These are phyloP conservation scores for Cubamyces sp. DNA, from an alignment of 768 basidiomycete species.

Conservation along the genomic window DNA sequence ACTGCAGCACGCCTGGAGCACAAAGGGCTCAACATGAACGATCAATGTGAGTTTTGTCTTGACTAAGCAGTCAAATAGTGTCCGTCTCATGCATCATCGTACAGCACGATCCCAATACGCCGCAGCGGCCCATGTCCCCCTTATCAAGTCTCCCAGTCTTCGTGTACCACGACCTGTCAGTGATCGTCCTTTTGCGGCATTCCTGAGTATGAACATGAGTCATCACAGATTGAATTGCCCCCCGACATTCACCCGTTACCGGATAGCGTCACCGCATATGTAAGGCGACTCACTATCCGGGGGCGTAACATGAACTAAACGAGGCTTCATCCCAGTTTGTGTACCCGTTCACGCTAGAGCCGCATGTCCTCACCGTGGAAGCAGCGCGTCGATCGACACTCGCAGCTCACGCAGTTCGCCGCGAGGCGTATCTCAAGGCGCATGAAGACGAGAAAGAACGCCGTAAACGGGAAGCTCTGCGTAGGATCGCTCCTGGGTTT, in stretches of 20 bases:
- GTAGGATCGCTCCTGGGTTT: constrained; percentile 84
- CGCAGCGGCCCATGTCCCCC: constrained; percentile 72
- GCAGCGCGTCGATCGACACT: constrained; percentile 71
- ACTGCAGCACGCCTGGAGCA: too few relatives aligned
- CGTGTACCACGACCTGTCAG: constrained; percentile 81
- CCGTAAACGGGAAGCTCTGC: constrained; percentile 63
- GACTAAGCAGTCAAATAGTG: neutral
- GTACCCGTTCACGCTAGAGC: constrained; percentile 93
- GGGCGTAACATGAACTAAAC: neutral
- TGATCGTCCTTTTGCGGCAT: neutral
- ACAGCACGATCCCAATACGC: constrained; percentile 61
- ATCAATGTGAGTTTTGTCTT: neutral
- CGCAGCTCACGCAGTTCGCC: constrained; percentile 63
- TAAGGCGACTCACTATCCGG: constrained; percentile 39
- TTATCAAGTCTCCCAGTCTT: constrained; percentile 92
- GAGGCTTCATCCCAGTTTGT: constrained; percentile 67
- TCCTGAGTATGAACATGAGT: neutral
- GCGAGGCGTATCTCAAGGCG: constrained; percentile 69
- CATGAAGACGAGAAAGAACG: constrained; percentile 81
- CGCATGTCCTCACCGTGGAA: constrained; percentile 78
- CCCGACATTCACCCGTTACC: constrained; percentile 95
- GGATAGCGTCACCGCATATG: constrained; percentile 87
- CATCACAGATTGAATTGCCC: constrained; percentile 74
- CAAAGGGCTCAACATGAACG: neutral
- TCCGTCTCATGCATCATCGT: neutral